Percentiles rank a stretch among this genome's conserved stretches.
phyloP scores from a whole-genome alignment of 306 rosid genomes.

The Lathyrus tuberosus region DNA sequence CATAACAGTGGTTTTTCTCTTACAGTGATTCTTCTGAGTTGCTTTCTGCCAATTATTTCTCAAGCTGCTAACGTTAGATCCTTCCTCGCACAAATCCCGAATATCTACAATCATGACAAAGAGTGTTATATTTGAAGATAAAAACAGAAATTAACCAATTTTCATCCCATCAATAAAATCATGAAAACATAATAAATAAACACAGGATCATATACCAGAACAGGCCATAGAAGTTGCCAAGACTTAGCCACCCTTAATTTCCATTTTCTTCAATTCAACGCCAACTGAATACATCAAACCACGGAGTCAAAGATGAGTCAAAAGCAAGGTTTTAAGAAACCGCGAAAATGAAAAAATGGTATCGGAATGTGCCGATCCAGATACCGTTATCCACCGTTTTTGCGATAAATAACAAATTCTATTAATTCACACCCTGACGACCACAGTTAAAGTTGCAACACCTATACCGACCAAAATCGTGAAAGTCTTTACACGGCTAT shows the following conservation, averaged over 20 bases:
- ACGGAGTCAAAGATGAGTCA: background rate
- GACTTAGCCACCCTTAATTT: constrained; percentile 73
- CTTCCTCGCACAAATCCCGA: constrained; percentile 64
- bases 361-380: no score
- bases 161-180: constrained; percentile 20
- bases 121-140: constrained; percentile 33
- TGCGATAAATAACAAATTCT: no score
- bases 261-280: constrained; percentile 56
- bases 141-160: constrained; percentile 7
- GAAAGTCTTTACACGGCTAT: no score
- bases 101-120: constrained; percentile 47
- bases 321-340: no score
- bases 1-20: constrained; percentile 70
- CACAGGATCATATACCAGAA: constrained; percentile 5
- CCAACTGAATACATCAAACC: constrained; percentile 43
- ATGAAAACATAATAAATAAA: constrained; percentile 5
- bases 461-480: no score
- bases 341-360: no score
- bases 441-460: no score
- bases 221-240: constrained; percentile 38
- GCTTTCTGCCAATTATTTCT: constrained; percentile 43
- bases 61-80: constrained; percentile 40
- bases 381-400: no score
- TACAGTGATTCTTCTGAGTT: constrained; percentile 38
- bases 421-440: no score